These are phyloP conservation scores for Hippophae rhamnoides DNA, from an alignment of 306 rosid genomes.

Conservation along the genomic window DNA sequence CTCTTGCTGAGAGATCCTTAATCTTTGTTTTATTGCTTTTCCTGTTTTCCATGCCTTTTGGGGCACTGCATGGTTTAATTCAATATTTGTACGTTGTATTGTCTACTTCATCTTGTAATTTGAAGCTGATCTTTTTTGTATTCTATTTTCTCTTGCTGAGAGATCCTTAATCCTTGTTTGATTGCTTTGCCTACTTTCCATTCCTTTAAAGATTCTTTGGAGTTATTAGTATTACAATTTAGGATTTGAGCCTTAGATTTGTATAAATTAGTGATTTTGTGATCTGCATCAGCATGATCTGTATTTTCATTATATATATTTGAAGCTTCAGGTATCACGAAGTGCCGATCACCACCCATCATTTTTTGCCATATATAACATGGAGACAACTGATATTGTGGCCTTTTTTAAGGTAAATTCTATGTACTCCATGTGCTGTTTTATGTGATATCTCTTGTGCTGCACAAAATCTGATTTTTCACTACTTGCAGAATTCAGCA, in stretches of 20 bases:
- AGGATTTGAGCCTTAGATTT: background rate
- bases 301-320: conserved; percentile 21
- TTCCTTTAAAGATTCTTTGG: no score
- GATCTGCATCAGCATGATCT: background rate
- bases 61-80: no score
- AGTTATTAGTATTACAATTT: no score
- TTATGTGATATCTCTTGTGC: background rate
- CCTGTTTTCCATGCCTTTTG: no score
- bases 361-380: conserved; percentile 83
- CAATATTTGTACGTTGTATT: no score
- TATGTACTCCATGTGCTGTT: background rate
- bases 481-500: conserved; percentile 57
- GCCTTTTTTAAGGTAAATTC: conserved; percentile 75
- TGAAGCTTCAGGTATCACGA: conserved; percentile 64
- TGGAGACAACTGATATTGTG: conserved; percentile 92
- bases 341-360: conserved; percentile 68
- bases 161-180: no score
- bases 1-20: no score
- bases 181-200: no score
- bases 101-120: no score
- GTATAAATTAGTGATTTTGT: background rate
- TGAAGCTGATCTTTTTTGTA: no score
- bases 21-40: no score
- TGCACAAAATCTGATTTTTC: conserved; percentile 23
- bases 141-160: no score